Conservation (phyloP, 1,284 basidiomycete species). For the Meira miltonrushii region DNA sequence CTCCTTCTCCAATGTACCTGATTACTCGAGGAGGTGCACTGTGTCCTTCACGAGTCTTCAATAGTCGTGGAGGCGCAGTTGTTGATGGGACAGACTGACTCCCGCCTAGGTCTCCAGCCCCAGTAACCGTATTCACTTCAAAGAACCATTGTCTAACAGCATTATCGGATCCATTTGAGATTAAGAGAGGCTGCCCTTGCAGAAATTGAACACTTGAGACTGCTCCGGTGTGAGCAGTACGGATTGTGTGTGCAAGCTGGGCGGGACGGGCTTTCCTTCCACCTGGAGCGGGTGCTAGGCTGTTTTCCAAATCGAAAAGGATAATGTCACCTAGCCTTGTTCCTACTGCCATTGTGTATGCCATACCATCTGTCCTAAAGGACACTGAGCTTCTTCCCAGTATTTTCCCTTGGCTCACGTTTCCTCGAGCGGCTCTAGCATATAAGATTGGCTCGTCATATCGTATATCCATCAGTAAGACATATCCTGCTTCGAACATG, state of each 20-base stretch:
- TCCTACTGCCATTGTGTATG: constrained; percentile 46
- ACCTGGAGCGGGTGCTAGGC: neutral
- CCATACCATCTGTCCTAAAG: constrained; percentile 73
- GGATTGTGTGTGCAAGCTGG: constrained; percentile 42
- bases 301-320: constrained; percentile 46
- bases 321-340: constrained; percentile 42
- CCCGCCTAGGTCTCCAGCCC: constrained; percentile 49
- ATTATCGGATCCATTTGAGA: constrained; percentile 46
- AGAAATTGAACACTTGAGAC: constrained; percentile 44
- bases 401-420: constrained; percentile 64
- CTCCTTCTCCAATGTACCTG: constrained; percentile 90
- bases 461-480: constrained; percentile 82
- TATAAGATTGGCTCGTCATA: constrained; percentile 70
- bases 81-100: constrained; percentile 2
- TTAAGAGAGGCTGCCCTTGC: constrained; percentile 37
- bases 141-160: constrained; percentile 79
- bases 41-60: constrained; percentile 90
- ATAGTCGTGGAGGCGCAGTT: constrained; percentile 57
- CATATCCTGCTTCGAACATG: constrained; percentile 79
- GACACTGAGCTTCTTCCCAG: constrained; percentile 63
- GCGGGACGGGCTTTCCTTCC: constrained; percentile 4
- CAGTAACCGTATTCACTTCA: constrained; percentile 61
- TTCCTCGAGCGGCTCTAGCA: constrained; percentile 7
- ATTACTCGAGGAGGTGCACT: constrained; percentile 84
- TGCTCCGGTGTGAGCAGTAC: constrained; percentile 41